A percentile compares a stretch with the other conserved stretches of the same genome.
phyloP scores from a whole-genome alignment of 169 alveolate species.

The Hepatocystis sp. region DNA sequence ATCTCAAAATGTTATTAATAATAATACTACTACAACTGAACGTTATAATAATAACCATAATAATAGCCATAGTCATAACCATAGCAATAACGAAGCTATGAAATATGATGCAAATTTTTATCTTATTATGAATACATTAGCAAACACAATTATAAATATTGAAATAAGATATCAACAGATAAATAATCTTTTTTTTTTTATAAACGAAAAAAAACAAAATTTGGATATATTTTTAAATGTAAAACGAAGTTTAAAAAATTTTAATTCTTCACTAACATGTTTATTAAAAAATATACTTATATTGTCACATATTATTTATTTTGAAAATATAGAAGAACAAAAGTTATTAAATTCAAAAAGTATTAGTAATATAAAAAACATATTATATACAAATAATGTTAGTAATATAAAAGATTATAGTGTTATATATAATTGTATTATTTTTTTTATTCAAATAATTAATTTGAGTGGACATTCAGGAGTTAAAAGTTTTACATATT shows the following conservation, averaged over 20 bases:
- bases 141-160: no score
- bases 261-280: slow-evolving; percentile 9
- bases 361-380: slow-evolving; percentile 4
- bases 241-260: slow-evolving; percentile 20
- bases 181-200: no score
- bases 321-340: slow-evolving; percentile 9
- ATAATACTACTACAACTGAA: no score
- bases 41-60: no score
- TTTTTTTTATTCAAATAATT: slow-evolving; percentile 27
- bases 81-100: no score
- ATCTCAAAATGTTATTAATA: no score
- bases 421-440: slow-evolving; percentile 22
- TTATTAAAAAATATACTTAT: slow-evolving; percentile 36
- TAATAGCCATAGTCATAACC: no score
- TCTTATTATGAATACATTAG: no score
- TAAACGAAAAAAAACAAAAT: slow-evolving; percentile 14
- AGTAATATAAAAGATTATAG: slow-evolving; percentile 1
- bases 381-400: slow-evolving; percentile 39
- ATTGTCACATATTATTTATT: slow-evolving; percentile 37
- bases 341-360: slow-evolving; percentile 25
- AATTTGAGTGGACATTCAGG: slow-evolving; percentile 45
- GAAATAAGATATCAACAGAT: no score
- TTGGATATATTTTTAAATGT: slow-evolving; percentile 18
- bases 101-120: no score
- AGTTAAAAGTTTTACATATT: slow-evolving; percentile 25